These are phyloP conservation scores for Roridomyces roridus DNA, from an alignment of 768 basidiomycete species.

Conservation along the genomic window DNA sequence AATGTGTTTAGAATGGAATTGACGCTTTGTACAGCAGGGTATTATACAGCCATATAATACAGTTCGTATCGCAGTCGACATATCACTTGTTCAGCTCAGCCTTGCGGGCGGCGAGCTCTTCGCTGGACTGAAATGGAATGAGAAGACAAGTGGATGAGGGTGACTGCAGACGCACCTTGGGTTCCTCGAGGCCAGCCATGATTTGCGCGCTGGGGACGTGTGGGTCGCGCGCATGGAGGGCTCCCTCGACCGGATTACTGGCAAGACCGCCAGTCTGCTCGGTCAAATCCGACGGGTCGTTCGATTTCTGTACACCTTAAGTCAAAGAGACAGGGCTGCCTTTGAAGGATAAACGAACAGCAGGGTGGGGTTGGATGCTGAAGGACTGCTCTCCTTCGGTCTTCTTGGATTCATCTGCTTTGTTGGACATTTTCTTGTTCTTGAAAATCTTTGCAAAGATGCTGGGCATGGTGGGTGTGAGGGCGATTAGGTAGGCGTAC, in stretches of 20 bases:
- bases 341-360: constrained; percentile 42
- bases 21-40: constrained; percentile 16
- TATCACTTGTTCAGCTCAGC: constrained; percentile 52
- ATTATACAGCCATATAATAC: constrained; percentile 1
- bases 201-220: constrained; percentile 53
- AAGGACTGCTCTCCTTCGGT: constrained; percentile 45
- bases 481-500: not conserved
- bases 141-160: not conserved
- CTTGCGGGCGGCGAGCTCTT: constrained; percentile 52
- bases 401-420: constrained; percentile 9
- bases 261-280: constrained; percentile 43
- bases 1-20: too few species aligned
- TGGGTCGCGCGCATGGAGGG: constrained; percentile 59
- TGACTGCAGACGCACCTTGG: constrained; percentile 42
- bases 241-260: constrained; percentile 44
- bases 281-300: constrained; percentile 61
- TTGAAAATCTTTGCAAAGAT: constrained; percentile 20
- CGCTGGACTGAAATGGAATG: constrained; percentile 45
- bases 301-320: constrained; percentile 51
- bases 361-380: constrained; percentile 66
- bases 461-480: constrained; percentile 10
- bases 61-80: constrained; percentile 1
- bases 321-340: not conserved
- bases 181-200: constrained; percentile 50
- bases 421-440: constrained; percentile 20